These are phyloP conservation scores for Penicillium canariense DNA, from an alignment of 495 filamentous ascomycete species.

Conservation along the genomic window DNA sequence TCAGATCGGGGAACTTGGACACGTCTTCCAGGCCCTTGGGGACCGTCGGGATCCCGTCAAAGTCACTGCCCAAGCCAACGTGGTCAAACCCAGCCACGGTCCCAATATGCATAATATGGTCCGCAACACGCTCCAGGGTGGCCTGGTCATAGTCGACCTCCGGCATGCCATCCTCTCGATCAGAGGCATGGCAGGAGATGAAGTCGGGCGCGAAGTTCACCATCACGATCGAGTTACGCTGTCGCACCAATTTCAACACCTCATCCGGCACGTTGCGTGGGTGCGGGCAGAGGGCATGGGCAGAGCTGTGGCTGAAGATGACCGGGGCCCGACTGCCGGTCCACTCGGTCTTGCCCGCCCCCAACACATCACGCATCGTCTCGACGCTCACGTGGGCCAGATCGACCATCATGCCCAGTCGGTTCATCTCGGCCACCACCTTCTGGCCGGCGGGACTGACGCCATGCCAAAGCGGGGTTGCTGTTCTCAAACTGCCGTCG, in stretches of 20 bases:
- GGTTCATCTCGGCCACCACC: constrained; percentile 59
- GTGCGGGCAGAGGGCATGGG: constrained; percentile 52
- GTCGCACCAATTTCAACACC: constrained; percentile 51
- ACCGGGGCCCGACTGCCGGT: constrained; percentile 49
- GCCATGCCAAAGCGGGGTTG: constrained; percentile 55
- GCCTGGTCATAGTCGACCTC: constrained; percentile 56
- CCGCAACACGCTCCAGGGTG: constrained; percentile 76
- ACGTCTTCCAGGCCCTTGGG: constrained; percentile 68
- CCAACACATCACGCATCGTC: constrained; percentile 57
- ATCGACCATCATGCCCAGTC: constrained; percentile 52
- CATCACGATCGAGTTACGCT: constrained; percentile 59
- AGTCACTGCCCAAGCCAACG: constrained; percentile 64
- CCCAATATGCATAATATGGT: constrained; percentile 59
- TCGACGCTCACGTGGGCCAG: constrained; percentile 53
- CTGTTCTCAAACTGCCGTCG: constrained; percentile 41
- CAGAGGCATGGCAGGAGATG: constrained; percentile 55
- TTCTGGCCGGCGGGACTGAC: constrained; percentile 65
- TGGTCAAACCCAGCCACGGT: constrained; percentile 56
- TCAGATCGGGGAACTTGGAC: constrained; percentile 75
- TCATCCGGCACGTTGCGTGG: constrained; percentile 61
- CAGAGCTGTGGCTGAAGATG: constrained; percentile 58
- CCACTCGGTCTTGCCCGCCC: constrained; percentile 42
- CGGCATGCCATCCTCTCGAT: constrained; percentile 41
- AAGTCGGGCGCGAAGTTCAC: constrained; percentile 71
- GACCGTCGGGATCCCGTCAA: constrained; percentile 53